Evolutionary conservation across 2,329 filamentous ascomycete species (phyloP), one percentile per base, ranked within the genome.

Genomic region (Xylaria sp.): DNA sequence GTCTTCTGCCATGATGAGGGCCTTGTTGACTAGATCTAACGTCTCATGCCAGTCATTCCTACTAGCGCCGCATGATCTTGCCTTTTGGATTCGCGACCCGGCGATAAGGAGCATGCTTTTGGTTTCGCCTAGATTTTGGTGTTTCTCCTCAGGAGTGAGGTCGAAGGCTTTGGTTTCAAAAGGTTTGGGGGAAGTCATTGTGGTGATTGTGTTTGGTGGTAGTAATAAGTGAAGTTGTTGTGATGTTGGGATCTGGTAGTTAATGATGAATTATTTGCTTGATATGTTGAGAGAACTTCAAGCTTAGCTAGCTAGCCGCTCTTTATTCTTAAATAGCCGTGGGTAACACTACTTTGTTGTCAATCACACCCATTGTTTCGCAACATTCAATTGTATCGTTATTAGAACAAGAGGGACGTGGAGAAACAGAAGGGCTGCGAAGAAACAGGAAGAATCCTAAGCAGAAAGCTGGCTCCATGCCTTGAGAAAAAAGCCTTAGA

Each of bases 1-100:
- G 38, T 76, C 74, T 1, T 28, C 61, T 5, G 73, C 73, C 4
- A 75, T 51, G 7, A 60, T 7, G 2, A 75, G 15, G 0, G 74
- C 74, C 4, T 72, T 49, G 31, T 71, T 33, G 13, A 74, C 46
- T 0, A 60, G 54, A 26, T 33, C 5, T 4, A 61, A 48, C 3
- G 70, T 71, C 5, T 74, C 71, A 1, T 42, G 33, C 36, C 71
- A 70, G 10, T 65, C 65, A 17, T 23, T 9, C 4, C 7, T 2
- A 4, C 23, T 44, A 1, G 53, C 31, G 0, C 23, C 17, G 5
- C 13, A 17, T 0, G 28, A n/a, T 11, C 58, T 36, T 1, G 67
- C 70, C 4, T 42, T 38, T 6, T 65, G 53, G 9, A 76, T 66
- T 10, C 68, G 31, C 9, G 60, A 31, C 2, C 28, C 33, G 9